Evolutionary conservation across 164 flowering plant genomes (phyloP).

Genomic region (Umbellularia californica): DNA sequence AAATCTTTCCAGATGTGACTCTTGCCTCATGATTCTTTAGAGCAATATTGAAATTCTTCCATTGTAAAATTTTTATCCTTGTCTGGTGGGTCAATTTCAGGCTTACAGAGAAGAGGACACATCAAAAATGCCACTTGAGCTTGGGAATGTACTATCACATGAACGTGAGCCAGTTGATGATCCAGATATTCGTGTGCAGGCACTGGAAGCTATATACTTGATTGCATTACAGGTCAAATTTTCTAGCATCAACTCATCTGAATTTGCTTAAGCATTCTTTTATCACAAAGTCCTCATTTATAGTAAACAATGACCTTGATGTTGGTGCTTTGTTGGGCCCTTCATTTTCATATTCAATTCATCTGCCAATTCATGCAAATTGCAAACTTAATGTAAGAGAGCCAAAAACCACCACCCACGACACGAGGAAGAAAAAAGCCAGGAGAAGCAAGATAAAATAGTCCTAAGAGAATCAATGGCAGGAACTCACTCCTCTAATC

Average conservation of each 20-base stretch:
- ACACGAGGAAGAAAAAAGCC: no score
- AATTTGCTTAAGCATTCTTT: background rate
- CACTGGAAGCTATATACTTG: slow-evolving; percentile 81
- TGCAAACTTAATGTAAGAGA: no score
- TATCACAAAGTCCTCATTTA: no score
- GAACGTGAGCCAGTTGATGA: slow-evolving; percentile 80
- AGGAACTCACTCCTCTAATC: background rate
- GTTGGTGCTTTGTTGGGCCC: background rate
- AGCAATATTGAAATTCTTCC: background rate
- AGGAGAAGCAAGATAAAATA: no score
- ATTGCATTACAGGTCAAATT: slow-evolving; percentile 63
- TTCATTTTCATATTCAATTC: no score
- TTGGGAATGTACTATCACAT: slow-evolving; percentile 72
- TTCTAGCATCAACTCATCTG: background rate
- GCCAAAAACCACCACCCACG: no score
- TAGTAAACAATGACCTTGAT: background rate
- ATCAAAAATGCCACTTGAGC: slow-evolving; percentile 92
- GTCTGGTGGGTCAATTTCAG: slow-evolving; percentile 31
- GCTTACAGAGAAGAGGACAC: slow-evolving; percentile 66
- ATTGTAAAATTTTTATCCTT: background rate
- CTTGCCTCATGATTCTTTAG: background rate
- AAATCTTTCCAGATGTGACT: background rate
- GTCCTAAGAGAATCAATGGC: no score
- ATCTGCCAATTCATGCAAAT: no score
- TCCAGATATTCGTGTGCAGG: slow-evolving; percentile 80